Base-by-base conservation (phyloP, 306 rosid genomes). In the Hippophae tibetana region DNA sequence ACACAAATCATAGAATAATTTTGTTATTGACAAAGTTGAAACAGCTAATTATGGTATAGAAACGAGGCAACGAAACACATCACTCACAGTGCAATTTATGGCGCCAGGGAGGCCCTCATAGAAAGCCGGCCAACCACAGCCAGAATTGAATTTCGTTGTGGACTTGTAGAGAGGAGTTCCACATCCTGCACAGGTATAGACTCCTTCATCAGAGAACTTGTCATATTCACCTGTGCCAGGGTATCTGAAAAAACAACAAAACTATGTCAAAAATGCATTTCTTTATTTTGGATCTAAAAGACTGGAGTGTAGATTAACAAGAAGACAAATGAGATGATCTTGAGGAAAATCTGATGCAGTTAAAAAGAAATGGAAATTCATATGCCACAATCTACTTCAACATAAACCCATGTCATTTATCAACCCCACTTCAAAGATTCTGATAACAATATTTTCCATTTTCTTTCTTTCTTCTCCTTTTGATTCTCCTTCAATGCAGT, bases 41-140 rank as follows among this genome's bases (percentile, higher is more conserved):
- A 45, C 51, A 11, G 10, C 14, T 40, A 48, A 46, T 50, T 11
- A 51, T 47, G 41, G 26, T 13, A 7, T 26, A 62, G 26, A 8
- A 54, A 38, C 41, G 31, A 14, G 23, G 57, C 69, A 66, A 63
- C 11, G 47, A 54, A 56, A 46, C 43, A 26, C 53, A 43, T 8
- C 8, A 58, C 63, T 78, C 23, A 87, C 95, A 1, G 49, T 63
- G 58, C 70, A 49, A 43, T 78, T 82, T 66, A 87, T 87, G 67
- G 92, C 81, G 43, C 95, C 93, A 14, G 95, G 95, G 57, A 87
- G 70, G 63, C 90, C 95, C 62, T 86, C 90, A 13, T 42, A 86
- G 65, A 86, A 86, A 13, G 95, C 90, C 12, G 95, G 88, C 88
- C 95, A 86, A 43, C 95, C 90, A 66, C 90, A 86, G 61, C 90